phyloP scores from a whole-genome alignment of 176 grass and related monocot genomes.

The Eleusine coracana region DNA sequence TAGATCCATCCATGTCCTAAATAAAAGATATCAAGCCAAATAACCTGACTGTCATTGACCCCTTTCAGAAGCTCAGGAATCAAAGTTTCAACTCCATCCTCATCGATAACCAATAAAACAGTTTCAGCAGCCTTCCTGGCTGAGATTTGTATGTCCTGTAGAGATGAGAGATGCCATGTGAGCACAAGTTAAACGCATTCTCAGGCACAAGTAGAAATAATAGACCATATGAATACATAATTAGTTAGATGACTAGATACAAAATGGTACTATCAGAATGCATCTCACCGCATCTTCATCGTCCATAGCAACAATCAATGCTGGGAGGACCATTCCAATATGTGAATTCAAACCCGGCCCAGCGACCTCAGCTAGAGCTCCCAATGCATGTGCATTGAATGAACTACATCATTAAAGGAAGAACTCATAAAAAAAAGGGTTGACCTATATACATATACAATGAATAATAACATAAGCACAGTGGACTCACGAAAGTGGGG shows the following conservation, averaged over 20 bases:
- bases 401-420: slow-evolving; percentile 65
- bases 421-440: slow-evolving; percentile 30
- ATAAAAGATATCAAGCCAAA: slow-evolving; percentile 31
- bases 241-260: slow-evolving; percentile 19
- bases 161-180: slow-evolving; percentile 26
- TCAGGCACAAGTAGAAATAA: slow-evolving; percentile 20
- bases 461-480: slow-evolving; percentile 1
- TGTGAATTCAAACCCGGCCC: slow-evolving; percentile 91
- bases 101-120: slow-evolving; percentile 89
- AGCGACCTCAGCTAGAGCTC: slow-evolving; percentile 94
- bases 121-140: slow-evolving; percentile 95
- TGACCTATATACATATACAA: slow-evolving; percentile 30
- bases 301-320: slow-evolving; percentile 83
- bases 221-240: slow-evolving; percentile 23
- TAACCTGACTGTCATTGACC: slow-evolving; percentile 84
- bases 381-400: slow-evolving; percentile 97
- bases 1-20: slow-evolving; percentile 16
- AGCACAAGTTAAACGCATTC: slow-evolving; percentile 1
- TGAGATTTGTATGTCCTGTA: slow-evolving; percentile 82
- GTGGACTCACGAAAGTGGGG: slow-evolving; percentile 81
- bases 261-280: slow-evolving; percentile 19
- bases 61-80: slow-evolving; percentile 89
- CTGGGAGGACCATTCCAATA: slow-evolving; percentile 85
- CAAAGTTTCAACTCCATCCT: slow-evolving; percentile 82
- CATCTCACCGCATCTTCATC: slow-evolving; percentile 64